Evolutionary conservation across 192 early-diverging fungal species (phyloP).

Genomic region (Gryganskiella cystojenkinii): DNA sequence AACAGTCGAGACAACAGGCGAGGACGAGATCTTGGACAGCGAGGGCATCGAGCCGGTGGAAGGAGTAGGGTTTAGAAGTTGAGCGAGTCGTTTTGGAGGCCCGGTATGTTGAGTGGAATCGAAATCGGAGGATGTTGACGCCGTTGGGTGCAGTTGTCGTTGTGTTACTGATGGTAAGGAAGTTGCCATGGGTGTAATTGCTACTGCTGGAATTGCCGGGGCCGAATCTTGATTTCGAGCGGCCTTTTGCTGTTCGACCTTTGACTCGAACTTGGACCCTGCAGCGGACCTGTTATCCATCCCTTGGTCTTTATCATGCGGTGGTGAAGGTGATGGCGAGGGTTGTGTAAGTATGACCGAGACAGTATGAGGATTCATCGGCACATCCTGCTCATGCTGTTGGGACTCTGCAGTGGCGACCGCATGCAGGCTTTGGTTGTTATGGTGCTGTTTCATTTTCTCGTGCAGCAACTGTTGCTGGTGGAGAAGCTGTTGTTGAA

Average conservation of each 20-base stretch:
- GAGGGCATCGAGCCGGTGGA: slow-evolving; percentile 26
- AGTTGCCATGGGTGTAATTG: too few relatives aligned
- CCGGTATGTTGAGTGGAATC: background rate
- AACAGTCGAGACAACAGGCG: slow-evolving; percentile 12
- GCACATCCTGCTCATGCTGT: too few relatives aligned
- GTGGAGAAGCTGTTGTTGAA: background rate
- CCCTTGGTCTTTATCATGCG: too few relatives aligned
- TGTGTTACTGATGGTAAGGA: too few relatives aligned
- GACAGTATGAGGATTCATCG: background rate
- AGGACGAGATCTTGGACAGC: slow-evolving; percentile 19
- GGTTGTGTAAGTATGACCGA: background rate
- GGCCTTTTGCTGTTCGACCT: too few relatives aligned
- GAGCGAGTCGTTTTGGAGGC: slow-evolving; percentile 28
- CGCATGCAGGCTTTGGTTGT: background rate
- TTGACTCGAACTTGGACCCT: too few relatives aligned
- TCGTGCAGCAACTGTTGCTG: background rate
- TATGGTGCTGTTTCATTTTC: background rate
- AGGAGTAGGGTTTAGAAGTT: slow-evolving; percentile 26
- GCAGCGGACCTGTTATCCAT: too few relatives aligned
- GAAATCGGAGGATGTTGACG: background rate
- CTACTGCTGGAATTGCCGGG: too few relatives aligned
- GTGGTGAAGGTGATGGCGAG: too few relatives aligned
- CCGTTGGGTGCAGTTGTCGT: too few relatives aligned
- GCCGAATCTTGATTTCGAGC: too few relatives aligned
- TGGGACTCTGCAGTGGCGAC: too few relatives aligned